A percentile compares a stretch with the other conserved stretches of the same genome.
Evolutionary conservation across 306 rosid genomes (phyloP).

Genomic region (Begonia fuchsioides): DNA sequence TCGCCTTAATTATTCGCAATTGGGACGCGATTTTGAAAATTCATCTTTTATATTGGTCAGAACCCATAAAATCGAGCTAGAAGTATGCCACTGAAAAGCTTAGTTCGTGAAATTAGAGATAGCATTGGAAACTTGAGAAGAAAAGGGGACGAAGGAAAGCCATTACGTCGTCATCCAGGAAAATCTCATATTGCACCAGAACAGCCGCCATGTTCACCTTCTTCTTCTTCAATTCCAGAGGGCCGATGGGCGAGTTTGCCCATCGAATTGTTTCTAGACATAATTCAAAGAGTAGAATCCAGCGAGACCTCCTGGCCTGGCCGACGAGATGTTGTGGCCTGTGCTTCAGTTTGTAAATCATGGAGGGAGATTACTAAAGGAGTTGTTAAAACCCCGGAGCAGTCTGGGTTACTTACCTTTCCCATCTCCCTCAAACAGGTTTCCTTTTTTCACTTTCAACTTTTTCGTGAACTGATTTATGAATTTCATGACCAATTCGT

Average conservation of each 20-base stretch:
- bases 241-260: constrained; percentile 72
- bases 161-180: constrained; percentile 34
- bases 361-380: constrained; percentile 71
- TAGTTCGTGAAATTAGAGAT: constrained; percentile 41
- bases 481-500: not conserved
- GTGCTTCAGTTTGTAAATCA: constrained; percentile 76
- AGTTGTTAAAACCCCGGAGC: constrained; percentile 72
- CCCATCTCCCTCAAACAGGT: constrained; percentile 94
- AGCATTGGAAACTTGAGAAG: constrained; percentile 33
- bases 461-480: not conserved
- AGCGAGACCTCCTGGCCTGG: constrained; percentile 76
- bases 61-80: not conserved
- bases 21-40: not conserved
- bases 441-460: not conserved
- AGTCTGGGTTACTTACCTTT: constrained; percentile 67
- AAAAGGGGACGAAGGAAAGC: constrained; percentile 31
- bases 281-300: constrained; percentile 74
- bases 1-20: not conserved
- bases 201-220: constrained; percentile 18
- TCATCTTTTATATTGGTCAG: no score
- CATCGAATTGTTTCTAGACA: constrained; percentile 67
- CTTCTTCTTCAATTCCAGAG: constrained; percentile 10
- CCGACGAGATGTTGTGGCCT: constrained; percentile 58
- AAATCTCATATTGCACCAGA: constrained; percentile 76
- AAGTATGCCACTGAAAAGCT: constrained; percentile 43